Evolutionary conservation across 208 protist species (phyloP).

Genomic region (Leishmania gerbilli): DNA sequence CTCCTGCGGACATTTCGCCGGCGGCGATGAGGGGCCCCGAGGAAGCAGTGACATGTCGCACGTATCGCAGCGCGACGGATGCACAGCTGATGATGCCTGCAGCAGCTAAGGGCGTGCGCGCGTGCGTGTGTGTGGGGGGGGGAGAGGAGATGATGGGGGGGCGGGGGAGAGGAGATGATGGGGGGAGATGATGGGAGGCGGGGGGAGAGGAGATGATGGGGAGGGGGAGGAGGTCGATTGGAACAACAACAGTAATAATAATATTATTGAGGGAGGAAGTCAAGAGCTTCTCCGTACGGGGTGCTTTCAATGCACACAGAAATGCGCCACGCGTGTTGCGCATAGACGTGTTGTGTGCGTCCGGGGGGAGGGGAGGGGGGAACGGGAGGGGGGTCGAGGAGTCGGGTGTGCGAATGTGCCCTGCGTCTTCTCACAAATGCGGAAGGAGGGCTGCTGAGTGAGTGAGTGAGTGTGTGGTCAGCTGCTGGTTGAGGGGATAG

Average conservation of each 20-base stretch:
- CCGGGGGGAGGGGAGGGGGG: too few species aligned
- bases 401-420: too few species aligned
- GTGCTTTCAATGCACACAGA: neutral
- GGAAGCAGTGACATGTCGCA: neutral
- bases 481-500: neutral
- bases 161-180: too few species aligned
- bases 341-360: neutral
- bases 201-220: too few species aligned
- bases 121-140: neutral
- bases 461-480: neutral
- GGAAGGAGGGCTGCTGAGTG: neutral
- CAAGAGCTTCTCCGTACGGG: neutral
- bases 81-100: neutral
- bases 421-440: too few species aligned
- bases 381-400: too few species aligned
- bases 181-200: too few species aligned
- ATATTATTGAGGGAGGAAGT: too few species aligned
- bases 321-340: neutral
- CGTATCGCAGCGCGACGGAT: neutral
- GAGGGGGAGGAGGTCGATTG: neutral
- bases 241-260: too few species aligned
- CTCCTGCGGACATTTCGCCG: neutral
- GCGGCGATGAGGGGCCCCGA: neutral
- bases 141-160: too few species aligned
- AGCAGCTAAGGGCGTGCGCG: neutral